A percentile compares a stretch with the other conserved stretches of the same genome.
Conservation (phyloP, 129 eudicot genomes). For the Helianthus tuberosus region DNA sequence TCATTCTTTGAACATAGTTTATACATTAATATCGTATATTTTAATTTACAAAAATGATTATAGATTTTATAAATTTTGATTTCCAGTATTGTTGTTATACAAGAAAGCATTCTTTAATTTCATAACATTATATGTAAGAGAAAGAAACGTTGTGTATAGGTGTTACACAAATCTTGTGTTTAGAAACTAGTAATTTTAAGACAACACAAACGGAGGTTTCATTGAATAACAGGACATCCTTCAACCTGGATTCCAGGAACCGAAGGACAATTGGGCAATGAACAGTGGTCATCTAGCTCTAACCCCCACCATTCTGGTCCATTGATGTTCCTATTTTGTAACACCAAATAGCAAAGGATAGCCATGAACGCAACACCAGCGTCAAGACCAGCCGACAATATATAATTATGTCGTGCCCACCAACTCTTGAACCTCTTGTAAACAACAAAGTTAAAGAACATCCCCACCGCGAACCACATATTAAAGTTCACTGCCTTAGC, state of each 20-base stretch:
- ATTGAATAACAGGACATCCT: slow-evolving; percentile 61
- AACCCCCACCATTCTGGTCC: slow-evolving; percentile 93
- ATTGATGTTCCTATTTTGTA: slow-evolving; percentile 53
- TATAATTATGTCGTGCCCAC: slow-evolving; percentile 87
- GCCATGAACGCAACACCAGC: slow-evolving; percentile 94
- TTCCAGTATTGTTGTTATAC: too few species aligned
- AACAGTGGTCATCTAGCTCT: slow-evolving; percentile 69
- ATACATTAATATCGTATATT: too few species aligned
- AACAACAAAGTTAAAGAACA: slow-evolving; percentile 67
- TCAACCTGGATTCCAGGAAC: slow-evolving; percentile 50
- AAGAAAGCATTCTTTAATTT: background rate
- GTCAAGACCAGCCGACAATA: slow-evolving; percentile 79
- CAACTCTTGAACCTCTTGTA: slow-evolving; percentile 63
- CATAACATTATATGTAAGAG: background rate
- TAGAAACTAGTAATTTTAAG: background rate
- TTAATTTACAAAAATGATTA: too few species aligned
- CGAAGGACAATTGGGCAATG: slow-evolving; percentile 76
- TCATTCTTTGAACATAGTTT: too few species aligned
- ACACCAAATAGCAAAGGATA: slow-evolving; percentile 60
- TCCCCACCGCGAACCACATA: slow-evolving; percentile 71
- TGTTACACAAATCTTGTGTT: too few species aligned
- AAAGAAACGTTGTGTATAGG: background rate
- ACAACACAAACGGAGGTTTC: slow-evolving; percentile 8
- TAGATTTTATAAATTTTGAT: too few species aligned
- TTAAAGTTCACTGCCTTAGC: slow-evolving; percentile 69